Percentiles rank a stretch among this genome's conserved stretches.
phyloP scores from a whole-genome alignment of 495 filamentous ascomycete species.

The Penicillium simplicissimum region DNA sequence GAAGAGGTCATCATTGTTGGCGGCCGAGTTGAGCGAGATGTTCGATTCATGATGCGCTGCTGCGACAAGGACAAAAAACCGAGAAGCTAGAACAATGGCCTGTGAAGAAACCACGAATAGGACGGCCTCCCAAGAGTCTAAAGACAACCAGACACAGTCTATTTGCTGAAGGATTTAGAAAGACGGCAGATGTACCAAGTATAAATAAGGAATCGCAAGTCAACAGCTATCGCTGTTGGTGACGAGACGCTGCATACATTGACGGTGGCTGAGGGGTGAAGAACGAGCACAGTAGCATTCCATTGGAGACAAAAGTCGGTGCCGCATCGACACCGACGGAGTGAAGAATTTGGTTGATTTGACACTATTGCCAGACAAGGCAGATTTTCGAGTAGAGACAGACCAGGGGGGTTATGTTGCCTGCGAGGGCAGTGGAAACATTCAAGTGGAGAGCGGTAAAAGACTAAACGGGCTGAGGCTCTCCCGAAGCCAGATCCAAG shows the following conservation, averaged over 20 bases:
- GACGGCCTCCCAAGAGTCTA: not conserved
- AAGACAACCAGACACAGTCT: slow-evolving; percentile 17
- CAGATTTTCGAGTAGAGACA: slow-evolving; percentile 34
- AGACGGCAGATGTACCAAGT: slow-evolving; percentile 16
- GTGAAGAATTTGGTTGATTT: slow-evolving; percentile 27
- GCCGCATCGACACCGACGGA: slow-evolving; percentile 28
- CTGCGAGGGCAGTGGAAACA: slow-evolving; percentile 32
- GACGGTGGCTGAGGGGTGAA: slow-evolving; percentile 35
- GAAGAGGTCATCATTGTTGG: slow-evolving; percentile 15
- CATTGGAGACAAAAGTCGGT: slow-evolving; percentile 29
- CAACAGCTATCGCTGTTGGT: slow-evolving; percentile 29
- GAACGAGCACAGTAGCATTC: slow-evolving; percentile 28
- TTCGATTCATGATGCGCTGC: slow-evolving; percentile 18
- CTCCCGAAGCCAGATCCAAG: slow-evolving; percentile 33
- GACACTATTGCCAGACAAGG: slow-evolving; percentile 41
- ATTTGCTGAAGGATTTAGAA: slow-evolving; percentile 12
- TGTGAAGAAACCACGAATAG: not conserved
- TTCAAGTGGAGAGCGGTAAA: slow-evolving; percentile 21
- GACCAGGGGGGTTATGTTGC: not conserved
- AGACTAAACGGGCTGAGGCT: slow-evolving; percentile 28
- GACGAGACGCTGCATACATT: slow-evolving; percentile 28
- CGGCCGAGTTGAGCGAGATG: slow-evolving; percentile 2
- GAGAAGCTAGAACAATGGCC: not conserved
- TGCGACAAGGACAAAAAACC: not conserved
- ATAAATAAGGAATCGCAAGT: slow-evolving; percentile 28